A percentile compares a stretch with the other conserved stretches of the same genome.
phyloP scores from a whole-genome alignment of 306 rosid species.

The Rosa chinensis region DNA sequence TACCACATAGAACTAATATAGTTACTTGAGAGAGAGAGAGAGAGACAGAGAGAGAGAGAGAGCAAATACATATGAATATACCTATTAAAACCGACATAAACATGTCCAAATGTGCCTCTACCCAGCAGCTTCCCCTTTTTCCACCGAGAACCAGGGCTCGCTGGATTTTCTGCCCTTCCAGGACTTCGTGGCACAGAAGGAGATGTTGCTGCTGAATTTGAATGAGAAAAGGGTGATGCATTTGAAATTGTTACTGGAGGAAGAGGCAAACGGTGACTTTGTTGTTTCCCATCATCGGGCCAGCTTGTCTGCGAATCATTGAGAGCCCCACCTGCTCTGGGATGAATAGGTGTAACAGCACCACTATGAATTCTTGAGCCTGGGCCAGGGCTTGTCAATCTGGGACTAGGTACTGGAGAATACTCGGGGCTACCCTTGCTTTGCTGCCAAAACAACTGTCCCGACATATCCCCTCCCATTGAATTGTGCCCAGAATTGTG shows the following conservation, averaged over 20 bases:
- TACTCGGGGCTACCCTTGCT: constrained; percentile 71
- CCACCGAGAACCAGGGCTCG: constrained; percentile 92
- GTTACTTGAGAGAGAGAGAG: constrained; percentile 1
- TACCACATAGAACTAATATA: too few relatives aligned
- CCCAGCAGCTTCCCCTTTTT: constrained; percentile 95
- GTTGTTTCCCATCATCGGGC: constrained; percentile 83
- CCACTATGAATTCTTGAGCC: constrained; percentile 99
- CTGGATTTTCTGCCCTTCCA: constrained; percentile 88
- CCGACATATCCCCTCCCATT: constrained; percentile 96
- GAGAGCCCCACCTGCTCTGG: constrained; percentile 74
- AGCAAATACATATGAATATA: constrained; percentile 1
- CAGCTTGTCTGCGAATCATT: constrained; percentile 67
- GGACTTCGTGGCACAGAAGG: constrained; percentile 99
- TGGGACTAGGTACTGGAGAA: constrained; percentile 64
- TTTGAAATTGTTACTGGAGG: constrained; percentile 73
- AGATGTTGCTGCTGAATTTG: constrained; percentile 94
- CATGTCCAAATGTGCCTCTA: constrained; percentile 97
- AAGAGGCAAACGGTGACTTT: constrained; percentile 94
- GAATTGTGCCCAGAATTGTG: constrained; percentile 98
- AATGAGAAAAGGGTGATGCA: constrained; percentile 73
- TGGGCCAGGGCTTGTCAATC: constrained; percentile 79
- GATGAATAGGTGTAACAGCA: constrained; percentile 97
- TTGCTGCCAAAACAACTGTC: constrained; percentile 64
- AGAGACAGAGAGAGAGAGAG: constrained; percentile 2
- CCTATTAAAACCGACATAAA: constrained; percentile 94